Evolutionary conservation across 495 filamentous ascomycete species (phyloP), one percentile per base, ranked within the genome.

Genomic region (Aspergillus ellipticus): DNA sequence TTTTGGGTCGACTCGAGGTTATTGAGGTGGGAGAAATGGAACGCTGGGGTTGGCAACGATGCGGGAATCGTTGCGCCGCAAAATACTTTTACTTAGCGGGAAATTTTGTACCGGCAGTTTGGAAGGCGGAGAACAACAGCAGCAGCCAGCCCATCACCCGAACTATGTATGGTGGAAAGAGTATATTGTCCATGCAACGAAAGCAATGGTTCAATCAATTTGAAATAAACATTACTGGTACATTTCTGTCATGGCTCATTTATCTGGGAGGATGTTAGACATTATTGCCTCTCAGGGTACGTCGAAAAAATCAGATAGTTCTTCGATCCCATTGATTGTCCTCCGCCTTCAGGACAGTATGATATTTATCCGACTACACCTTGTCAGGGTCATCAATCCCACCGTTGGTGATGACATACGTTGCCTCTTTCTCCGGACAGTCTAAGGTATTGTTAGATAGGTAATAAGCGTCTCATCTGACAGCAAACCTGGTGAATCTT

Each of bases 381-480:
- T 89, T 89, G 48, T 88, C 86, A 5, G 85, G 84, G 67, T 89
- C 86, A 51, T 79, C 85, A 72, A 89, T 88, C 8, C 86, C 86
- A n/a, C 88, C 88, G 51, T 80, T 87, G 37, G 85, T 89, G 59
- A 92, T 92, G 55, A 92, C 75, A 66, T 92, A 92, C 3, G 83
- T 89, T 11, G 88, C 87, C 68, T 92, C 88, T 17, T 81, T 77
- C 66, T 92, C 88, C 29, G 89, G 85, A 56, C 86, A 89, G 62
- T 90, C 88, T 82, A 57, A 13, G 42, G 9, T n/a, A 31, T 20
- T 35, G 42, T 35, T 45, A 53, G 66, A 65, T 55, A 16, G 42
- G 37, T 8, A 19, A 49, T 15, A 10, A 29, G 0, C n/a, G n/a
- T n/a, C n/a, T n/a, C 15, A 31, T 43, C 49, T 10, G 0, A 46